A percentile compares a stretch with the other conserved stretches of the same genome.
Conservation (phyloP, 345 rosid species). For the Passiflora organensis region DNA sequence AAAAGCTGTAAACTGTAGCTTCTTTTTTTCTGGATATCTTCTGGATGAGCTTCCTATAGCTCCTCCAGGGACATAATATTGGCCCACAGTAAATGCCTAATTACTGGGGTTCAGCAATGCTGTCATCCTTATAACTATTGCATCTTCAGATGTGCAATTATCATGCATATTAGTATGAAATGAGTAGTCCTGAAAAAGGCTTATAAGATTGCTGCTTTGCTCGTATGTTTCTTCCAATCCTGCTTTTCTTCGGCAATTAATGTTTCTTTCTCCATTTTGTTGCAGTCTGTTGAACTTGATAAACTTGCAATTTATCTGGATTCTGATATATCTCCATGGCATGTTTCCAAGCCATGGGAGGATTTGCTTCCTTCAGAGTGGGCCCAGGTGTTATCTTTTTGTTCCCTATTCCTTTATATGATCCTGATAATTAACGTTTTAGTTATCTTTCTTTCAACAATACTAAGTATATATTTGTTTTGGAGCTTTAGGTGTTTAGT, state of each 20-base stretch:
- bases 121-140: too few species aligned
- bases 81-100: too few species aligned
- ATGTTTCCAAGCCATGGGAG: slow-evolving; percentile 75
- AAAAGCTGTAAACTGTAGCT: too few species aligned
- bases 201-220: not conserved
- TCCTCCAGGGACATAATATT: too few species aligned
- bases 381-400: slow-evolving; percentile 58
- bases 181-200: too few species aligned
- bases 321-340: slow-evolving; percentile 86
- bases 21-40: too few species aligned
- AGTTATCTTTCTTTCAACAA: slow-evolving; percentile 2
- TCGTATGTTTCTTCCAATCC: not conserved
- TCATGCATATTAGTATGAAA: too few species aligned
- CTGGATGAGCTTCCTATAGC: too few species aligned
- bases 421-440: slow-evolving; percentile 3
- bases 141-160: too few species aligned
- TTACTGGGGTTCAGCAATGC: too few species aligned
- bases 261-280: slow-evolving; percentile 13
- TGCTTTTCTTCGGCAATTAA: slow-evolving; percentile 10
- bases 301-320: slow-evolving; percentile 90
- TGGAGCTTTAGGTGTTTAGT: slow-evolving; percentile 58
- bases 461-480: slow-evolving; percentile 5
- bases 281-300: slow-evolving; percentile 86
- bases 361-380: slow-evolving; percentile 84
- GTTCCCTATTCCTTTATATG: not conserved